Evolutionary conservation across 139 green algal genomes (phyloP).

Genomic region (Chlorella vulgaris): DNA sequence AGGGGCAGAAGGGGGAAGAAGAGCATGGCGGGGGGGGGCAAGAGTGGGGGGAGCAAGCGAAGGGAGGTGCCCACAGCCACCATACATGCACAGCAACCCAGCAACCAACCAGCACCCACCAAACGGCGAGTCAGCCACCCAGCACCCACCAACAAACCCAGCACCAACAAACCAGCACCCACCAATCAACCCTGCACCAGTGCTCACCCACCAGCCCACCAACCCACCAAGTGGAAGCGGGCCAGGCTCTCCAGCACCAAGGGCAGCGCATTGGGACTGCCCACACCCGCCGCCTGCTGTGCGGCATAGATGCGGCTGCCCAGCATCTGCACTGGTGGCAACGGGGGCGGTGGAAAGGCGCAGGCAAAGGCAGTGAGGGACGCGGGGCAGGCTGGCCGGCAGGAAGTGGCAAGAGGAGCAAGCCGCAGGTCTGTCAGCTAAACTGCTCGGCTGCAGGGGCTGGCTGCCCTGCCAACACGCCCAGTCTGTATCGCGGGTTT

Average conservation of each 20-base stretch:
- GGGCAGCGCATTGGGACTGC: not conserved
- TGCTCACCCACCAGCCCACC: not conserved
- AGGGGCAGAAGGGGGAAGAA: not conserved
- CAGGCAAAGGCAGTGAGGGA: not conserved
- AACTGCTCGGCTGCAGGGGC: too few relatives aligned
- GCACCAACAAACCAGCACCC: too few relatives aligned
- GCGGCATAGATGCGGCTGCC: not conserved
- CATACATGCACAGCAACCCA: not conserved
- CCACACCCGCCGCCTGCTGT: not conserved
- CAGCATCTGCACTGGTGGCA: constrained; percentile 19
- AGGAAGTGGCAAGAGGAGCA: too few relatives aligned
- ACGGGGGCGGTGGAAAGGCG: not conserved
- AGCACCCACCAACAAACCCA: too few relatives aligned
- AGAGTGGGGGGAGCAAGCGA: not conserved
- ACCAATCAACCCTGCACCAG: not conserved
- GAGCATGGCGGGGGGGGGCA: too few relatives aligned
- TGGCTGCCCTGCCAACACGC: too few relatives aligned
- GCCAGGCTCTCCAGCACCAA: constrained; percentile 21
- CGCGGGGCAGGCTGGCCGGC: not conserved
- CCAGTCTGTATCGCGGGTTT: too few relatives aligned
- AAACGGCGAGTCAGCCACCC: too few relatives aligned
- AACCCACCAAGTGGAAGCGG: constrained; percentile 21
- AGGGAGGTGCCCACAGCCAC: not conserved
- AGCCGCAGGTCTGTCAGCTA: too few relatives aligned
- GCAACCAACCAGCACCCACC: too few relatives aligned